These are phyloP conservation scores for Lecanicillium sp. DNA, from an alignment of 2,329 filamentous ascomycete species.

Conservation along the genomic window DNA sequence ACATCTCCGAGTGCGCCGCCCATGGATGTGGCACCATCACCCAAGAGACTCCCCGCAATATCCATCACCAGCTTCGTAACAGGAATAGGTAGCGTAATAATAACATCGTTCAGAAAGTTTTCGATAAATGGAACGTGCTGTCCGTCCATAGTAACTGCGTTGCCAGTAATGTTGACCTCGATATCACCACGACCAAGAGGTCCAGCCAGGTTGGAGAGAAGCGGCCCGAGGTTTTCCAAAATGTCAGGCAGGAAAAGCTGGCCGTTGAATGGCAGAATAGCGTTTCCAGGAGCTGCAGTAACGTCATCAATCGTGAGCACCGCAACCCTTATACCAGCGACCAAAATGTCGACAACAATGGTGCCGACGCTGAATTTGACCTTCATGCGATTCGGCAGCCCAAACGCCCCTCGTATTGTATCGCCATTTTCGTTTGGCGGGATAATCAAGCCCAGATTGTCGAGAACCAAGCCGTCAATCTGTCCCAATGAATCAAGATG, in stretches of 20 bases:
- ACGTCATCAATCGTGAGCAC: slow-evolving; percentile 30
- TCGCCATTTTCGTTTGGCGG: slow-evolving; percentile 20
- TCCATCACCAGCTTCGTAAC: slow-evolving; percentile 29
- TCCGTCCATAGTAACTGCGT: slow-evolving; percentile 31
- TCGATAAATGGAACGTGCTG: slow-evolving; percentile 34
- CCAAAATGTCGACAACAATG: slow-evolving; percentile 35
- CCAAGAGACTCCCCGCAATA: slow-evolving; percentile 24
- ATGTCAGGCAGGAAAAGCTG: slow-evolving; percentile 30
- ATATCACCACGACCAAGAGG: slow-evolving; percentile 29
- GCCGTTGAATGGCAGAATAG: slow-evolving; percentile 29
- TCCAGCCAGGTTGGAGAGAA: slow-evolving; percentile 27
- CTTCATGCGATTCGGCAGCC: slow-evolving; percentile 35
- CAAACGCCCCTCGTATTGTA: slow-evolving; percentile 33
- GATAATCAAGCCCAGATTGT: too few relatives aligned
- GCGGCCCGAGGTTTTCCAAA: slow-evolving; percentile 28
- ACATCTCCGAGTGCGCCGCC: slow-evolving; percentile 15
- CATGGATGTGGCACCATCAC: neutral
- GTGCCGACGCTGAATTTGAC: slow-evolving; percentile 36
- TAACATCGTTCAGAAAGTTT: slow-evolving; percentile 29
- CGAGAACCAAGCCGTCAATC: too few relatives aligned
- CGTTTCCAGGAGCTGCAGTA: slow-evolving; percentile 31
- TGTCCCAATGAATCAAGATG: too few relatives aligned
- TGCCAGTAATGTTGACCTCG: slow-evolving; percentile 30
- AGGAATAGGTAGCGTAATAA: slow-evolving; percentile 24
- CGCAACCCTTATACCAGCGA: slow-evolving; percentile 29